Evolutionary conservation across 768 basidiomycete genomes (phyloP), one percentile per base, ranked within the genome.

Genomic region (Sarcomyxa edulis): DNA sequence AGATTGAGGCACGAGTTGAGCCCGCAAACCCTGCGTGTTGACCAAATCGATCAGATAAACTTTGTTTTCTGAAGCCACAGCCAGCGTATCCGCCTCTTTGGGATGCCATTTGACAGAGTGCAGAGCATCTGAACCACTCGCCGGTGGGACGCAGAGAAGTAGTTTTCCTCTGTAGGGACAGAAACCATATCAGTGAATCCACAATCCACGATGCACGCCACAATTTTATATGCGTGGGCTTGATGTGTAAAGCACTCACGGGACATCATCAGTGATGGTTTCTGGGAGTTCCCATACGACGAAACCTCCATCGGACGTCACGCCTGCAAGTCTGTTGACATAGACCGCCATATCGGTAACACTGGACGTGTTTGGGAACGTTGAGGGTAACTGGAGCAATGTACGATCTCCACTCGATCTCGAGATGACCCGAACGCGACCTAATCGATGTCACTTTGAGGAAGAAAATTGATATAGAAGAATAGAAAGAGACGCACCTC

Each of bases 31-130:
- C 6, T 39, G 34, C 12, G 74, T 70, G 43, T 78, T 82, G 1
- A 71, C 63, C 40, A 92, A 60, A 57, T 92, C 85, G 52, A 91
- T 71, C 27, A 90, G 62, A 59, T 81, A 88, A 49, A 91, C 70
- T 48, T 76, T 80, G 40, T 71, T 76, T 47, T 83, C 81, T 0
- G 85, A 86, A 14, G 88, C 88, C n/a, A 91, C 81, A 3, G 88
- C 89, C 30, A 91, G 68, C 7, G 76, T 81, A 53, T 88, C 82
- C 3, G 76, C 70, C 40, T 90, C 80, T 55, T 84, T 86, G 9
- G 88, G 84, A 49, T 92, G 85, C 89, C 89, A 91, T 55, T 90
- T 90, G 42, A 91, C 88, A 9, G 84, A 76, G 46, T 84, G 84
- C 21, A 91, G 68, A 18, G 78, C 76, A 32, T 84, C 78, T 37